These are phyloP conservation scores for Porogramme epimiltina DNA, from an alignment of 1,284 basidiomycete species.

Conservation along the genomic window DNA sequence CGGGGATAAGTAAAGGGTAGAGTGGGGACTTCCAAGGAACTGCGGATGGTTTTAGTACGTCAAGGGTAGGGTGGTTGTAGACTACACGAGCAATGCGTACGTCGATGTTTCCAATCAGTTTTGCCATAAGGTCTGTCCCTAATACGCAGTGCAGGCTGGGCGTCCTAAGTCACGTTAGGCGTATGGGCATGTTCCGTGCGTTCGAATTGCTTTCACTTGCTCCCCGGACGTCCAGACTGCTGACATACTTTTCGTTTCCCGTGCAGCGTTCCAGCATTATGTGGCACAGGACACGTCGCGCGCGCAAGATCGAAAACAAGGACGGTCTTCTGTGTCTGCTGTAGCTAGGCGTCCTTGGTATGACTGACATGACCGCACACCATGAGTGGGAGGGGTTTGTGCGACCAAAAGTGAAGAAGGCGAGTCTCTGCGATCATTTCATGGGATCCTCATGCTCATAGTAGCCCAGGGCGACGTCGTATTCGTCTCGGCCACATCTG, in stretches of 20 bases:
- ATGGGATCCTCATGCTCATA: too few species aligned
- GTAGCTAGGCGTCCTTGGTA: slow-evolving; percentile 34
- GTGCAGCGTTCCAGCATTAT: slow-evolving; percentile 26
- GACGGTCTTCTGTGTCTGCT: slow-evolving; percentile 31
- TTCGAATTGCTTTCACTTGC: not conserved
- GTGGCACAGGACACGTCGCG: not conserved
- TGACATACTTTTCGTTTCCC: not conserved
- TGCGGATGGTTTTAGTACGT: too few species aligned
- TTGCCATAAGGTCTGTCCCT: too few species aligned
- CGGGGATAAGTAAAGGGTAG: too few species aligned
- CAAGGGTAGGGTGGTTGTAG: too few species aligned
- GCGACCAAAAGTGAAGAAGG: slow-evolving; percentile 20
- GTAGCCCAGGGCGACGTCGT: slow-evolving; percentile 22
- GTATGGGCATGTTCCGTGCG: slow-evolving; percentile 37
- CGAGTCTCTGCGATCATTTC: not conserved
- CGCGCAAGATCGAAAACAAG: slow-evolving; percentile 26
- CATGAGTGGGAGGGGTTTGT: slow-evolving; percentile 27
- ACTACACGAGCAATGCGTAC: too few species aligned
- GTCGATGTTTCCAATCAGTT: too few species aligned
- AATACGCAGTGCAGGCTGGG: too few species aligned
- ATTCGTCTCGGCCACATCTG: slow-evolving; percentile 25
- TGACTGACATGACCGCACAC: slow-evolving; percentile 32
- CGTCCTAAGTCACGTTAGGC: too few species aligned
- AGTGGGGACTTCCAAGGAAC: too few species aligned
- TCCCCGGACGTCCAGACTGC: not conserved